Evolutionary conservation across 2,329 filamentous ascomycete genomes (phyloP), one percentile per base, ranked within the genome.

Genomic region (Diaporthe caulivora): DNA sequence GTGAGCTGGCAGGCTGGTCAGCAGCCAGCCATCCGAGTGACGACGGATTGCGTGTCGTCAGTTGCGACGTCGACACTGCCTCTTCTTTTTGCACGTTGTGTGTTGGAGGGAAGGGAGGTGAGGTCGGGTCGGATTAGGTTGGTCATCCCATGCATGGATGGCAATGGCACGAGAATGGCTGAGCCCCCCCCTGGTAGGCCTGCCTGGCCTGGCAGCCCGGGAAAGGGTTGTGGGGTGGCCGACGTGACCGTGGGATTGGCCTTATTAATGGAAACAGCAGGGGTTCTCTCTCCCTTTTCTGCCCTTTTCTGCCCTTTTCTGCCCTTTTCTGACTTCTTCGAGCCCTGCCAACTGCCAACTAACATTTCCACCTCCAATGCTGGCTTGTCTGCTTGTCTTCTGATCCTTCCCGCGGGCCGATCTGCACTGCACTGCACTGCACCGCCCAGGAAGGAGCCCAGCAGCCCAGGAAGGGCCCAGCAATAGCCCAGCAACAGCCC

Each of bases 401-500:
- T 40, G 7, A 13, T 26, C 47, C 62, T 53, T 67, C 31, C 21
- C 42, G 26, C 44, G 44, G 47, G 62, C 62, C 47, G 62, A 67
- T 67, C 62, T 67, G 44, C 60, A 65, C 44, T 67, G 62, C 62
- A 62, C 62, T 67, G 44, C 60, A 65, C 44, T 67, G 62, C 62
- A 62, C 62, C 18, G 31, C 44, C 31, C 62, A 53, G 60, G 18
- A 29, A 58, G 34, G 15, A 7, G 42, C 26, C 58, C 58, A 64
- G 58, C 42, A 34, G 40, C 40, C 40, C 40, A 47, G 60, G 18
- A 64, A 26, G 1, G 29, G 57, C 57, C 57, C 57, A 60, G 44
- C 15, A 13, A 21, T 11, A 9, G 55, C 34, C 55, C 49, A 53
- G 49, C 26, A 13, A 29, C 6, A 13, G 55, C 34, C 34, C 60